Conservation (phyloP, 202 grass and related monocot genomes). For the Panicum hallii region DNA sequence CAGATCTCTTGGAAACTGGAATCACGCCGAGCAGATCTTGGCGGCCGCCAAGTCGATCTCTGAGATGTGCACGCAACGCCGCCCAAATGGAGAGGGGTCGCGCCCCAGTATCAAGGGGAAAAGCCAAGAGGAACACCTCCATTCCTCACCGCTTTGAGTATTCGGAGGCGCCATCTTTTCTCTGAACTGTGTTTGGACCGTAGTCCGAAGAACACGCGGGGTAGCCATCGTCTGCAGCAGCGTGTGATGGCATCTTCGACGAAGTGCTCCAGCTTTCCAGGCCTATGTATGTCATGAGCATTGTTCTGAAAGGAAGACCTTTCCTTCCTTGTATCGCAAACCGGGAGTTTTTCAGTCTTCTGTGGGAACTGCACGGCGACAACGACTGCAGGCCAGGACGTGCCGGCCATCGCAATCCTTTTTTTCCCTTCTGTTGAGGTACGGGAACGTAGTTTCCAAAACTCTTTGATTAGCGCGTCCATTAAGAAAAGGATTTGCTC, state of each 20-base stretch:
- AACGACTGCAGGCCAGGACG: neutral
- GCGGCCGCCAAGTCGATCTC: neutral
- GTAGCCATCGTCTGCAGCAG: neutral
- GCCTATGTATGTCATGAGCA: neutral
- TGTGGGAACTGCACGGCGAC: constrained; percentile 1
- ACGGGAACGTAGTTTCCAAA: neutral
- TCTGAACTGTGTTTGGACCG: constrained; percentile 4
- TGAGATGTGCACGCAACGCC: neutral
- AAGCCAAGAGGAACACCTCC: neutral
- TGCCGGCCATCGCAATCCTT: neutral
- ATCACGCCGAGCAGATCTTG: neutral
- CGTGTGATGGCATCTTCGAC: neutral
- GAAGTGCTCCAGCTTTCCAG: neutral
- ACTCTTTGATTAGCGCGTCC: neutral
- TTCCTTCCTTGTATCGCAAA: neutral
- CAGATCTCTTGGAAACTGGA: neutral
- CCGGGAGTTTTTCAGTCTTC: neutral
- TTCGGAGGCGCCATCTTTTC: neutral
- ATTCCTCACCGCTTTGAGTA: neutral
- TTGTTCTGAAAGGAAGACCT: neutral
- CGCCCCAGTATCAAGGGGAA: neutral
- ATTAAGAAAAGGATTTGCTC: neutral
- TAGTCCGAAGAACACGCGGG: constrained; percentile 9
- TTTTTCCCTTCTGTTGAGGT: neutral
- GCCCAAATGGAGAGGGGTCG: neutral